Evolutionary conservation across 2,329 filamentous ascomycete genomes (phyloP), one percentile per base, ranked within the genome.

Genomic region (Epichloe elymi): DNA sequence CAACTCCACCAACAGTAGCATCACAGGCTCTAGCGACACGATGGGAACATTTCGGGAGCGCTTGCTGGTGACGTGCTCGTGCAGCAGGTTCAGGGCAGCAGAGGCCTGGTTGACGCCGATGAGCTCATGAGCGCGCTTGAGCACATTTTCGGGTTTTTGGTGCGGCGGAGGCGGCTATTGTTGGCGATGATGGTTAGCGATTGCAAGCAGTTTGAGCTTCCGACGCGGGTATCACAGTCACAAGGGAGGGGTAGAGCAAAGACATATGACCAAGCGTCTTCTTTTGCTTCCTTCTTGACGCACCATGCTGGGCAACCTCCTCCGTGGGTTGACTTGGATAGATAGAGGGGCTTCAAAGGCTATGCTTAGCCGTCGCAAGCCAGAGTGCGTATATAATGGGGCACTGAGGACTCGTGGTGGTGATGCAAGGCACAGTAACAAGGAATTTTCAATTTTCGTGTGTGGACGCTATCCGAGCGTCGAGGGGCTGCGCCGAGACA

Each of bases 61-160:
- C 78, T 98, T 98, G 59, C 88, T 96, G 63, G 89, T 95, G 75
- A 97, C 89, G 83, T 98, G 93, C 79, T 98, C 93, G 77, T 97
- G 93, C 56, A 98, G 85, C 65, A 97, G 83, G 65, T 85, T 89
- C 68, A 98, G 78, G 67, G 93, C 93, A 65, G 93, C 91, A 63
- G 87, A 82, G 61, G 86, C 79, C 80, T 98, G 93, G 69, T 87
- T 86, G 66, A 98, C 93, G 67, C 89, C 93, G 75, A 97, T 96
- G 73, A 98, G 88, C 78, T 98, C 93, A 73, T 97, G 86, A 57
- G 93, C 93, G 71, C 93, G 84, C 82, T 95, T 95, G 70, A 97
- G 83, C 68, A 96, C 90, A 84, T 98, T 98, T 78, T 98, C 93
- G 66, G 93, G 93, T 73, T 95, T 95, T 70, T 93, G 90, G 71